phyloP scores from a whole-genome alignment of 2,329 filamentous ascomycete genomes.

The Trichoderma polysporum region DNA sequence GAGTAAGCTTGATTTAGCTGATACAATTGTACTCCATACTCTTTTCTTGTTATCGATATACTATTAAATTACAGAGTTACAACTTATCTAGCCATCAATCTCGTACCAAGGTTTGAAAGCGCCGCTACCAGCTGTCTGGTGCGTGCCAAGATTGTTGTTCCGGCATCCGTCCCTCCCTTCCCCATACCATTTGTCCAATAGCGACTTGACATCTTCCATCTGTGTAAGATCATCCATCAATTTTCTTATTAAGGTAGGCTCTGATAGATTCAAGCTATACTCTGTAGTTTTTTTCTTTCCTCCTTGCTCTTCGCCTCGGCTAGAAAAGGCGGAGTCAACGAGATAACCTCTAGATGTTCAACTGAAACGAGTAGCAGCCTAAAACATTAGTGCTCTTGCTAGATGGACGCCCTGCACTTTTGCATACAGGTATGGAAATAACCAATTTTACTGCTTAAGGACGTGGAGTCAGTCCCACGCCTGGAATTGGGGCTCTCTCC shows the following conservation, averaged over 20 bases:
- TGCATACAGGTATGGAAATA: neutral
- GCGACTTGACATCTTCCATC: neutral
- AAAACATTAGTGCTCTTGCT: conserved; percentile 11
- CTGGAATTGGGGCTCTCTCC: neutral
- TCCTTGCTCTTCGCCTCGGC: neutral
- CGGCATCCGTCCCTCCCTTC: neutral
- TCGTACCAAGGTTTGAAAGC: neutral
- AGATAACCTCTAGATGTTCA: neutral
- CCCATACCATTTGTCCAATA: neutral
- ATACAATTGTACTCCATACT: neutral
- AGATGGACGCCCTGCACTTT: conserved; percentile 2
- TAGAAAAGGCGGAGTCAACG: neutral
- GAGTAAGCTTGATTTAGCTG: neutral
- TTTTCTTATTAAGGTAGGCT: neutral
- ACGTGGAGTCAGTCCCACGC: neutral
- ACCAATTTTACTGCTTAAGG: neutral
- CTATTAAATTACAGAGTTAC: neutral
- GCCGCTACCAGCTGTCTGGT: neutral
- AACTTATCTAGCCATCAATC: neutral
- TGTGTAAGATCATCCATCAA: neutral
- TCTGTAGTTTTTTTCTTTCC: neutral
- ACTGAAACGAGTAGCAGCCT: conserved; percentile 12
- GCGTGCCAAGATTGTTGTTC: neutral
- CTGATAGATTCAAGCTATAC: neutral
- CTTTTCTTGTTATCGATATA: neutral